A percentile compares a stretch with the other conserved stretches of the same genome.
These are phyloP conservation scores for Sporothrix pseudoabietina DNA, from an alignment of 2,329 filamentous ascomycete species.

Conservation along the genomic window DNA sequence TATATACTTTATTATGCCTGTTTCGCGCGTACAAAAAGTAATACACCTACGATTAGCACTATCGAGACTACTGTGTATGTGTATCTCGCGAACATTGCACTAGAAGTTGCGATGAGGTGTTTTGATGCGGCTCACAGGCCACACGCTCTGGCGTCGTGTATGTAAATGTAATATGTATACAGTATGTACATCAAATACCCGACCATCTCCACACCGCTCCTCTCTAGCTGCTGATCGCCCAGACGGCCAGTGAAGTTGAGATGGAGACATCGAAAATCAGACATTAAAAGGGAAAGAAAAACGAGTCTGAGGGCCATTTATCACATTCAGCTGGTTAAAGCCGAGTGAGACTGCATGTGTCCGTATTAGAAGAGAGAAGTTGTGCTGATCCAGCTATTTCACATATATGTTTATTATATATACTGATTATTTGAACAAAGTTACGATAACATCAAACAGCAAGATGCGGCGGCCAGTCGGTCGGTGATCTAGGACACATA, in stretches of 20 bases:
- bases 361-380: background rate
- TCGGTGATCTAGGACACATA: background rate
- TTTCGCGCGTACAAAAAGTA: too few relatives aligned
- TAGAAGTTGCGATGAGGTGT: background rate
- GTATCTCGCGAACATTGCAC: background rate
- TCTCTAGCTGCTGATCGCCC: conserved; percentile 25
- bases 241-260: background rate
- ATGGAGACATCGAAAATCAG: conserved; percentile 14
- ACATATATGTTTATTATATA: too few relatives aligned
- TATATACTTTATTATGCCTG: too few relatives aligned
- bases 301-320: background rate
- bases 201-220: conserved; percentile 14
- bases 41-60: too few relatives aligned
- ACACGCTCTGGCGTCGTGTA: background rate
- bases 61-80: too few relatives aligned
- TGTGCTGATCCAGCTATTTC: background rate
- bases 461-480: background rate
- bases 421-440: too few relatives aligned
- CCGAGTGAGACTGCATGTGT: background rate
- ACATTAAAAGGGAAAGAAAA: background rate
- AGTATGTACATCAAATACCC: background rate
- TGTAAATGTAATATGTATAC: too few relatives aligned
- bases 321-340: background rate
- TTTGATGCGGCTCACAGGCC: background rate
- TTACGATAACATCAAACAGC: too few relatives aligned